phyloP scores from a whole-genome alignment of 371 early-diverging fungal species.

The Mortierella sp. region DNA sequence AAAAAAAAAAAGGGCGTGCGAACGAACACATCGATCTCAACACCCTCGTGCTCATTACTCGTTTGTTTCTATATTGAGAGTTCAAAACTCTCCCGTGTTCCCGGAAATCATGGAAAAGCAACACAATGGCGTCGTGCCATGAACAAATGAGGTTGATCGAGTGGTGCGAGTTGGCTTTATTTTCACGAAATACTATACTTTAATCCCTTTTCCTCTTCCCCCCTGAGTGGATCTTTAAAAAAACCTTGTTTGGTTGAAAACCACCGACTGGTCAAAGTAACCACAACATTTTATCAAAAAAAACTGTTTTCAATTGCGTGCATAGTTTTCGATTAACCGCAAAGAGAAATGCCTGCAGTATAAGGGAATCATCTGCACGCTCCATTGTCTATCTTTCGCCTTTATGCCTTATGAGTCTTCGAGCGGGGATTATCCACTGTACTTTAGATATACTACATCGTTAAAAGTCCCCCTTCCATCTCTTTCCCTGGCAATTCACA shows the following conservation, averaged over 20 bases:
- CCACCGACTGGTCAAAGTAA: too few relatives aligned
- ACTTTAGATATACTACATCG: neutral
- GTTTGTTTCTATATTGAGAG: too few relatives aligned
- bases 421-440: neutral
- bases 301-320: neutral
- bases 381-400: constrained; percentile 24
- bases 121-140: too few relatives aligned
- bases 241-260: neutral
- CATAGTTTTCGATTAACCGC: neutral
- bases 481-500: too few relatives aligned
- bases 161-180: too few relatives aligned
- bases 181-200: too few relatives aligned
- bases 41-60: too few relatives aligned
- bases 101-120: too few relatives aligned
- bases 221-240: neutral
- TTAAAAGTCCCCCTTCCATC: neutral
- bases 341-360: constrained; percentile 27
- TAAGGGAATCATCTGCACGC: constrained; percentile 30
- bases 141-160: too few relatives aligned
- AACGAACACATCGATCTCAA: neutral
- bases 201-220: too few relatives aligned
- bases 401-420: constrained; percentile 46
- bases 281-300: neutral
- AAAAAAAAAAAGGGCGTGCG: neutral
- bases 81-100: too few relatives aligned